Conservation (phyloP, 1,284 basidiomycete genomes). For the Mycosarcoma maydis region DNA sequence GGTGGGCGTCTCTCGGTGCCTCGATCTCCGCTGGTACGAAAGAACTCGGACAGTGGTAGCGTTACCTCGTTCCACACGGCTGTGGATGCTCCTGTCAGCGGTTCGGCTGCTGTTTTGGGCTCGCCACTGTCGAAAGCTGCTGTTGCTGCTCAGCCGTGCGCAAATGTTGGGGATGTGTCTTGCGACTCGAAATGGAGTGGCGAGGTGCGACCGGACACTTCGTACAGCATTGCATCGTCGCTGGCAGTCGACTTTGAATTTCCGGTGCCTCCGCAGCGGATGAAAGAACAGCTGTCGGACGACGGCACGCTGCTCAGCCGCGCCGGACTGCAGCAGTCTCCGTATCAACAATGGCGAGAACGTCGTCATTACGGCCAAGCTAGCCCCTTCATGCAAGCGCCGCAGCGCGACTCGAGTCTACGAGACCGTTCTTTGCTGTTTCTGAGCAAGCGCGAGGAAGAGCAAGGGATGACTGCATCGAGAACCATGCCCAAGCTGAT, state of each 20-base stretch:
- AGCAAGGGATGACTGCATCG: conserved; percentile 3
- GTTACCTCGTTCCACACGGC: conserved; percentile 36
- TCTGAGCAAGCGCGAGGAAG: neutral
- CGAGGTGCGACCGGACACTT: conserved; percentile 23
- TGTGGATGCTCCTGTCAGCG: conserved; percentile 4
- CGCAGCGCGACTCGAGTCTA: conserved; percentile 28
- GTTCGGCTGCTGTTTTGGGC: too few species aligned
- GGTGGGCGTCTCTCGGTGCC: conserved; percentile 1
- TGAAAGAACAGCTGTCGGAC: conserved; percentile 41
- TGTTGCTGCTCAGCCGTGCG: too few species aligned
- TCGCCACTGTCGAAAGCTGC: too few species aligned
- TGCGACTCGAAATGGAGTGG: too few species aligned
- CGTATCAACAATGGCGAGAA: conserved; percentile 14
- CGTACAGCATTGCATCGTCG: conserved; percentile 39
- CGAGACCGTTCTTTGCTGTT: conserved; percentile 7
- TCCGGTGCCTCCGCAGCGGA: conserved; percentile 40
- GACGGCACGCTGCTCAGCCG: conserved; percentile 45
- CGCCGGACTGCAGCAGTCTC: conserved; percentile 29
- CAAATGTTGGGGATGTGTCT: too few species aligned
- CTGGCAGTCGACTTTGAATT: conserved; percentile 45
- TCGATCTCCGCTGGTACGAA: neutral
- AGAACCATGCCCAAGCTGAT: conserved; percentile 17
- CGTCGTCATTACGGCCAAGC: conserved; percentile 11
- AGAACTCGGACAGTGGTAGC: conserved; percentile 19
- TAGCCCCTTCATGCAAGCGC: neutral